Percentiles rank a stretch among this genome's conserved stretches.
Evolutionary conservation across 2,329 filamentous ascomycete genomes (phyloP).

Genomic region (Neonectria hederae): DNA sequence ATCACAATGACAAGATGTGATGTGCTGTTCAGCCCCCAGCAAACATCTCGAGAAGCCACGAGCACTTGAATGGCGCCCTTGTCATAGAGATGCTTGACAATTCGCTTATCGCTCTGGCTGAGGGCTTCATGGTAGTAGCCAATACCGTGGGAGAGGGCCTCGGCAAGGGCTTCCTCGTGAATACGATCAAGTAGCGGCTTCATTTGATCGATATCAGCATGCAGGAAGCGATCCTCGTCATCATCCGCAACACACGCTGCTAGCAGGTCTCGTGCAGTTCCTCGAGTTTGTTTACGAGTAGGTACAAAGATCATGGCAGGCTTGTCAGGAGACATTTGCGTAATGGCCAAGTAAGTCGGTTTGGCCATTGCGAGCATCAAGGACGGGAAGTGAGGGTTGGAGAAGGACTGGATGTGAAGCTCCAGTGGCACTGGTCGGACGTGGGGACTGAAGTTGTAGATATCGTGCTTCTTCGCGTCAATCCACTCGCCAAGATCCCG

Average conservation of each 20-base stretch:
- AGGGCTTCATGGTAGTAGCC: conserved; percentile 98
- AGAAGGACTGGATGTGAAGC: conserved; percentile 94
- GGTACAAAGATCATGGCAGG: conserved; percentile 93
- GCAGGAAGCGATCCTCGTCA: conserved; percentile 92
- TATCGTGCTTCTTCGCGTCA: conserved; percentile 95
- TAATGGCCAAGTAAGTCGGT: conserved; percentile 88
- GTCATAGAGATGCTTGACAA: conserved; percentile 90
- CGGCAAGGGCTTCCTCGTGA: conserved; percentile 85
- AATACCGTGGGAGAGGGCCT: conserved; percentile 91
- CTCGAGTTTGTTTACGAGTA: conserved; percentile 89
- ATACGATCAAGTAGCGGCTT: conserved; percentile 82
- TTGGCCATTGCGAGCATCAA: conserved; percentile 99
- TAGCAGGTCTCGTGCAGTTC: conserved; percentile 86
- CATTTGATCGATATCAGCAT: conserved; percentile 84
- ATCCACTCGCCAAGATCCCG: conserved; percentile 98
- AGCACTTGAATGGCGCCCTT: conserved; percentile 91
- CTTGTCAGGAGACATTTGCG: conserved; percentile 88
- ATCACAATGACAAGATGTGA: conserved; percentile 95
- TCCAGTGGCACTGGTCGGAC: conserved; percentile 89
- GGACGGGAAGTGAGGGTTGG: conserved; percentile 95
- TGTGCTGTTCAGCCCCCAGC: conserved; percentile 90
- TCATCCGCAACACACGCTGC: conserved; percentile 89
- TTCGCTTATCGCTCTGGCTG: conserved; percentile 87
- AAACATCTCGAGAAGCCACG: conserved; percentile 81
- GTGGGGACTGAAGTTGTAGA: conserved; percentile 97